A percentile compares a stretch with the other conserved stretches of the same genome.
phyloP scores from a whole-genome alignment of 805 yeast species.

The Debaryomyces castellii region DNA sequence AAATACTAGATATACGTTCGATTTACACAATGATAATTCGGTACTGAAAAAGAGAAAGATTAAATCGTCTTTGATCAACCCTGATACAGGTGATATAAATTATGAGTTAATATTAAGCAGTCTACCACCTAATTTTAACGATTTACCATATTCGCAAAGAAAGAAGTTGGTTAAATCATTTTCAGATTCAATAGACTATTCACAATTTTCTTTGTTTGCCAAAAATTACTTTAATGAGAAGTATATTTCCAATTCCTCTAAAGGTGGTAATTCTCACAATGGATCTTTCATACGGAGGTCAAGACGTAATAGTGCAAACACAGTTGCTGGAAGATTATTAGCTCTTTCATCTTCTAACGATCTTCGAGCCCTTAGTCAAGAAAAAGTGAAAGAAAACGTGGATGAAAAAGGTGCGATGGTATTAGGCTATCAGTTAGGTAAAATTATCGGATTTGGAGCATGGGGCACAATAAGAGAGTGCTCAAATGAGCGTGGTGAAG shows the following conservation, averaged over 20 bases:
- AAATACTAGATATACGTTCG: slow-evolving; percentile 7
- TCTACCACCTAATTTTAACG: slow-evolving; percentile 53
- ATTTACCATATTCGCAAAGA: slow-evolving; percentile 61
- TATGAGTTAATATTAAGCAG: slow-evolving; percentile 42
- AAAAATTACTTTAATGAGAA: slow-evolving; percentile 30
- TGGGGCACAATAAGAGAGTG: slow-evolving; percentile 87
- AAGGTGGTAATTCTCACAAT: slow-evolving; percentile 19
- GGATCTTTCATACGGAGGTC: slow-evolving; percentile 32
- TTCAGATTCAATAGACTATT: slow-evolving; percentile 41
- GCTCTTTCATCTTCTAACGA: slow-evolving; percentile 39
- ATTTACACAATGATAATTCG: slow-evolving; percentile 7
- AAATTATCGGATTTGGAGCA: slow-evolving; percentile 82
- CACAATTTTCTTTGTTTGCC: slow-evolving; percentile 42
- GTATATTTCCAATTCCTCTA: slow-evolving; percentile 19
- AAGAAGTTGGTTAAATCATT: slow-evolving; percentile 42
- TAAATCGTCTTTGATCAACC: slow-evolving; percentile 17
- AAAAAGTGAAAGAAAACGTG: slow-evolving; percentile 33
- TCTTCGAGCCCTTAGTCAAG: slow-evolving; percentile 23
- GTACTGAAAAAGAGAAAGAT: slow-evolving; percentile 22
- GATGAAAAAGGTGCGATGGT: slow-evolving; percentile 72
- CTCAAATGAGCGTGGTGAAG: slow-evolving; percentile 29
- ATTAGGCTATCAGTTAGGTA: slow-evolving; percentile 63
- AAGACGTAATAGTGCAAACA: slow-evolving; percentile 31
- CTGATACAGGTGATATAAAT: slow-evolving; percentile 28
- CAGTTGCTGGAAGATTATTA: slow-evolving; percentile 40